These are phyloP conservation scores for Tuber melanosporum DNA, from an alignment of 495 filamentous ascomycete species.

Conservation along the genomic window DNA sequence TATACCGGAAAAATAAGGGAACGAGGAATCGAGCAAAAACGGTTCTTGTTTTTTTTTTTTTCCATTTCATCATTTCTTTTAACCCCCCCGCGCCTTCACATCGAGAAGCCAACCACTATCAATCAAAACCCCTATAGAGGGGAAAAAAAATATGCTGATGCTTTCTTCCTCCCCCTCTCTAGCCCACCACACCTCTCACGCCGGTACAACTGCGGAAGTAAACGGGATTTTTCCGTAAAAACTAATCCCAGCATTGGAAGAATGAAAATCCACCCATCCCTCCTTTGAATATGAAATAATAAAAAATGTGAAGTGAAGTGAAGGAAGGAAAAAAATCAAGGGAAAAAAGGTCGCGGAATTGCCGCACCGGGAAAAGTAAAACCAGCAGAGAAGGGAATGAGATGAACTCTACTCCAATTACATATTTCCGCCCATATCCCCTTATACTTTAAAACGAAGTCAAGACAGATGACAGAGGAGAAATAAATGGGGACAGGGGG, in stretches of 20 bases:
- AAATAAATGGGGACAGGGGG: constrained; percentile 22
- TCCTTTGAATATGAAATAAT: constrained; percentile 32
- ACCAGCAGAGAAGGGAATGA: constrained; percentile 28
- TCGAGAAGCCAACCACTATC: constrained; percentile 1
- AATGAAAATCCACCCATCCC: constrained; percentile 22
- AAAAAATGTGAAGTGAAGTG: constrained; percentile 12
- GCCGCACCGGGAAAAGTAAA: constrained; percentile 37
- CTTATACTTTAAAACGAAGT: constrained; percentile 33
- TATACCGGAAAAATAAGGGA: constrained; percentile 5
- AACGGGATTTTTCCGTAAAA: constrained; percentile 29
- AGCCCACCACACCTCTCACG: constrained; percentile 15
- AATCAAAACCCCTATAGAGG: neutral
- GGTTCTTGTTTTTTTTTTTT: neutral
- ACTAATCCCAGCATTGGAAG: constrained; percentile 32
- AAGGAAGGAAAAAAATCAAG: constrained; percentile 34
- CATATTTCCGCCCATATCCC: constrained; percentile 35
- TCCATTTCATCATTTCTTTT: neutral
- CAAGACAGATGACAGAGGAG: constrained; percentile 28
- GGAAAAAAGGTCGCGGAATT: constrained; percentile 37
- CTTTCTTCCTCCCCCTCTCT: constrained; percentile 15
- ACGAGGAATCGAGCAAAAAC: neutral
- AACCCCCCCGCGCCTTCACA: neutral
- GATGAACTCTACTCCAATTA: constrained; percentile 37
- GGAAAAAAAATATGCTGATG: neutral
- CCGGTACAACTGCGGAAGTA: constrained; percentile 27